These are phyloP conservation scores for Ceratocystis harringtonii DNA, from an alignment of 2,329 filamentous ascomycete species.

Conservation along the genomic window DNA sequence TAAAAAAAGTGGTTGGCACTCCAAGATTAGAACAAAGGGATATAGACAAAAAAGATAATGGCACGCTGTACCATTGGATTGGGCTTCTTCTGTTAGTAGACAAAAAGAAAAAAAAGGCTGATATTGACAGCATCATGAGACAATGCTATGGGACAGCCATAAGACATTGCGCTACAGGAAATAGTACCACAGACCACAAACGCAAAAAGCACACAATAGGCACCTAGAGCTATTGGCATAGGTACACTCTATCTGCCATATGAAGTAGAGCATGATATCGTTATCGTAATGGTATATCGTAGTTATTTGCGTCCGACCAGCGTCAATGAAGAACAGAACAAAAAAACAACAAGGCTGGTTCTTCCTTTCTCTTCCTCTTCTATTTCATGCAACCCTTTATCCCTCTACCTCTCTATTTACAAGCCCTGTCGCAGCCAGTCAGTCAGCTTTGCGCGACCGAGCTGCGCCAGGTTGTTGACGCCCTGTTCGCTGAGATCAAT, in stretches of 20 bases:
- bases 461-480: constrained; percentile 82
- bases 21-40: neutral
- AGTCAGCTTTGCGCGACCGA: constrained; percentile 80
- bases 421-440: constrained; percentile 80
- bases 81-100: neutral
- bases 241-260: neutral
- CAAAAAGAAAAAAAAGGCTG: neutral
- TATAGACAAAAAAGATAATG: neutral
- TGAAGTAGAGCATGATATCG: neutral
- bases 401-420: constrained; percentile 26
- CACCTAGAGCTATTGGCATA: neutral
- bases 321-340: constrained; percentile 16
- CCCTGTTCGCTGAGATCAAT: constrained; percentile 95
- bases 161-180: neutral
- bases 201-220: neutral
- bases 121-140: neutral
- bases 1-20: constrained; percentile 20
- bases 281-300: constrained; percentile 10
- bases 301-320: neutral
- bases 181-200: neutral
- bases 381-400: neutral
- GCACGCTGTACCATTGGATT: neutral
- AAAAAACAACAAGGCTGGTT: constrained; percentile 17
- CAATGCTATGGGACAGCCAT: neutral
- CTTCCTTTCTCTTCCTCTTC: neutral